Percentiles rank a stretch among this genome's conserved stretches.
These are phyloP conservation scores for Hyaloscypha variabilis DNA, from an alignment of 495 filamentous ascomycete genomes.

Conservation along the genomic window DNA sequence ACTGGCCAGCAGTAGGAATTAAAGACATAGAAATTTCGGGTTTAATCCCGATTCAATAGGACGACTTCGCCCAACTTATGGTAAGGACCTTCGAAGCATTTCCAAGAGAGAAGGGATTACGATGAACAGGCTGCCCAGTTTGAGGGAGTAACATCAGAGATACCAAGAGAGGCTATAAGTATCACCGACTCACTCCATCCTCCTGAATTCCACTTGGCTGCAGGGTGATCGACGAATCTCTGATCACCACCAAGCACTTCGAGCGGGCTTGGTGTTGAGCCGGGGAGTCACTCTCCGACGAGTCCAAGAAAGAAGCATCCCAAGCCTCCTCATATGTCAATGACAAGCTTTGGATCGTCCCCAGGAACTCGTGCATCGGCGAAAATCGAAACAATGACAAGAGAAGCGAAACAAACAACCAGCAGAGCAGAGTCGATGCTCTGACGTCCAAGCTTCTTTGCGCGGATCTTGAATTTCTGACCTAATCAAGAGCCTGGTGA, in stretches of 20 bases:
- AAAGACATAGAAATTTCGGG: slow-evolving; percentile 3
- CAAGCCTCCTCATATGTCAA: neutral
- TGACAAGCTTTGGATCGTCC: neutral
- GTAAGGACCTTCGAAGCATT: too few species aligned
- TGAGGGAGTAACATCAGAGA: neutral
- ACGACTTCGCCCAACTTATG: neutral
- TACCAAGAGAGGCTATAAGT: slow-evolving; percentile 12
- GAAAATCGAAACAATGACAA: slow-evolving; percentile 8
- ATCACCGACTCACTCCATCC: slow-evolving; percentile 3
- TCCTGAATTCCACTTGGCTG: slow-evolving; percentile 3
- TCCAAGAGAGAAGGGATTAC: too few species aligned
- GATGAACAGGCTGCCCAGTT: slow-evolving; percentile 3
- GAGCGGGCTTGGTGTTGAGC: too few species aligned
- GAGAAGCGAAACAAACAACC: slow-evolving; percentile 1
- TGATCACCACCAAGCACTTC: neutral
- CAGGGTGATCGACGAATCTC: neutral
- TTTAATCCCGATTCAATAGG: neutral
- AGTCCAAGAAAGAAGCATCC: neutral
- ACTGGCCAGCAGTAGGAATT: slow-evolving; percentile 15
- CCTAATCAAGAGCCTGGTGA: neutral
- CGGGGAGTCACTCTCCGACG: too few species aligned
- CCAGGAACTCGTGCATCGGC: neutral
- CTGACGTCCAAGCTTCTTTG: neutral
- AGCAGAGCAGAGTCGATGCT: neutral
- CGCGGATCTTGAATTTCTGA: neutral